Conservation (phyloP, 495 filamentous ascomycete species). For the Cenococcum geophilum region DNA sequence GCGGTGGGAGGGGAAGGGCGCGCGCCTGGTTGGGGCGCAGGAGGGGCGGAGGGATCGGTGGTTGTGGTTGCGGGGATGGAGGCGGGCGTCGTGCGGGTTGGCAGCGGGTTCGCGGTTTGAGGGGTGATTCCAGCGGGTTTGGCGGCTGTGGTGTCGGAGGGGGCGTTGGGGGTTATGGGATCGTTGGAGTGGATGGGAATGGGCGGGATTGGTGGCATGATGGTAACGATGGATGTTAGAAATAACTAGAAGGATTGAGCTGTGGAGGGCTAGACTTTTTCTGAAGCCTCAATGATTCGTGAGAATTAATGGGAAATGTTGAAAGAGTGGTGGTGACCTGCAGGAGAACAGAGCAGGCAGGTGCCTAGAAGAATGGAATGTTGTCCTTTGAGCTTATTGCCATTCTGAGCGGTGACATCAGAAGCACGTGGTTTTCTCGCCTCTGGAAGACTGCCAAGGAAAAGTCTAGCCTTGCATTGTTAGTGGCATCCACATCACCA, state of each 20-base stretch:
- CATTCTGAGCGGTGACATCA: constrained; percentile 5
- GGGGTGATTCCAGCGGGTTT: constrained; percentile 48
- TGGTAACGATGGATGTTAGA: constrained; percentile 12
- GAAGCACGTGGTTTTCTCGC: not conserved
- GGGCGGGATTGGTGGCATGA: constrained; percentile 45
- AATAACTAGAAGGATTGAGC: not conserved
- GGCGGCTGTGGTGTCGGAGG: constrained; percentile 25
- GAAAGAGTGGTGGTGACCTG: not conserved
- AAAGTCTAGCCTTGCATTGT: not conserved
- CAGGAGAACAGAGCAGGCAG: not conserved
- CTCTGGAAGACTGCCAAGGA: too few relatives aligned
- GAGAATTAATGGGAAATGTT: not conserved
- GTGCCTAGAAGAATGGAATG: not conserved
- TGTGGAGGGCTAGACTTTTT: not conserved
- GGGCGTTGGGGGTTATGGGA: constrained; percentile 43
- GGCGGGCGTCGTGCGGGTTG: constrained; percentile 37
- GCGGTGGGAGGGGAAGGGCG: constrained; percentile 39
- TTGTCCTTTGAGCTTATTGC: constrained; percentile 5
- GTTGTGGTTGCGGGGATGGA: constrained; percentile 32
- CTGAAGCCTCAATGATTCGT: too few relatives aligned
- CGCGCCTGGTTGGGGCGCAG: constrained; percentile 55
- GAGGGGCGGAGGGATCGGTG: constrained; percentile 41
- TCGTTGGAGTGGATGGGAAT: constrained; percentile 55
- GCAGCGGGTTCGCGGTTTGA: constrained; percentile 38
- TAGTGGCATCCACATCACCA: not conserved